Base-by-base conservation (phyloP, 2,329 filamentous ascomycete species). In the Rhynchosporium secalis region DNA sequence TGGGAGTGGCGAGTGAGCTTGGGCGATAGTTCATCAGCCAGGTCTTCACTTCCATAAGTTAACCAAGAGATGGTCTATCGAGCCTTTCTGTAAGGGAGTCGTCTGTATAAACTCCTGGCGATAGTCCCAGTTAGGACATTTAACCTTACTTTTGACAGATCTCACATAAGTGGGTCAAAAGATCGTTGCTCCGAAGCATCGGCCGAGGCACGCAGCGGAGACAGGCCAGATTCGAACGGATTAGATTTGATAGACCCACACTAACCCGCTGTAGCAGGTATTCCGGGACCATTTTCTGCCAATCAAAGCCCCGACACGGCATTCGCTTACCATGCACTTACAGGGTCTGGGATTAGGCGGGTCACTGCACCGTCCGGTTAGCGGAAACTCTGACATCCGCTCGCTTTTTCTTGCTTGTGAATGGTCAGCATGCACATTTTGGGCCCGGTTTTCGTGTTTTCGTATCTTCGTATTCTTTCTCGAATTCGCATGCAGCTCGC, bases 391-490 rank as follows among this genome's bases (percentile, higher is more conserved):
- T 20, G 26, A 4, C 36, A 54, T 54, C 51, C 36, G 51, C 20
- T 54, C 51, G 51, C n/a, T 13, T 9, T 54, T 26, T 20, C 5
- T 1, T 20, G 38, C 8, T n/a, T 28, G 7, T 54, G 36, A 54
- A 8, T 41, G 51, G 51, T 36, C 15, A n/a, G 41, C n/a, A 46
- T 26, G n/a, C 2, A 12, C n/a, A 26, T 46, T 20, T 28, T 13
- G n/a, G 7, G 20, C 36, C 51, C 9, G 10, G 13, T 20, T 6
- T 36, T 36, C 33, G 13, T 38, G 13, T 20, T 6, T 36, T 36
- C 33, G 13, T 38, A 8, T 52, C 13, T 54, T 54, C 51, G 51
- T 54, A 54, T 54, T 54, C 51, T 54, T 54, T 33, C 40, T 54
- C 51, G 51, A 28, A 54, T 54, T 54, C 51, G 51, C 20, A 40